Evolutionary conservation across 805 yeast species (phyloP).

Genomic region (Ogataea trehaloabstinens): DNA sequence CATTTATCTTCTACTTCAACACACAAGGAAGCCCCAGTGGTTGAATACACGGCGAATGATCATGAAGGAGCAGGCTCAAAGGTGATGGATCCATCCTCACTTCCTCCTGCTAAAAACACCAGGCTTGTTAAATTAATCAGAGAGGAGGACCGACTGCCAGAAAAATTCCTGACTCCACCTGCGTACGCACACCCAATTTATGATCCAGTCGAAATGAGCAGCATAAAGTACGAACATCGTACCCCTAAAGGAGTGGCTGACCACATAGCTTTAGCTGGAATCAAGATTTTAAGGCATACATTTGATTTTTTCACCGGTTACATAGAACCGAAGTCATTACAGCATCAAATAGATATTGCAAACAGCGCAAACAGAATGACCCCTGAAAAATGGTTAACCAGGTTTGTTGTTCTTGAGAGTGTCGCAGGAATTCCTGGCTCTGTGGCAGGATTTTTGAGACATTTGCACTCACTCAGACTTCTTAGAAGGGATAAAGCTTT

Average conservation of each 20-base stretch:
- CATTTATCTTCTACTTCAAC: too few species aligned
- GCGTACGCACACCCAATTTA: constrained; percentile 46
- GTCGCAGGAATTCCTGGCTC: constrained; percentile 82
- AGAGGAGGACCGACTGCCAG: constrained; percentile 12
- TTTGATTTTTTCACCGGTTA: constrained; percentile 68
- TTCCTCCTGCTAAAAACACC: constrained; percentile 13
- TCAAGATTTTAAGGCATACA: constrained; percentile 42
- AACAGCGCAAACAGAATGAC: constrained; percentile 49
- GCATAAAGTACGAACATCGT: constrained; percentile 51
- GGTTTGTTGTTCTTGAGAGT: constrained; percentile 63
- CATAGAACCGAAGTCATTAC: constrained; percentile 46
- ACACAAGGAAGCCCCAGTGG: too few species aligned
- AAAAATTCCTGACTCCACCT: constrained; percentile 26
- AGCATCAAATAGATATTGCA: constrained; percentile 26
- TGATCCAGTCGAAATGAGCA: constrained; percentile 35
- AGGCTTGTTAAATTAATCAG: constrained; percentile 12
- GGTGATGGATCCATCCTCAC: too few species aligned
- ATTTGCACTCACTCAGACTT: constrained; percentile 60
- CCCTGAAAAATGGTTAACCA: constrained; percentile 59
- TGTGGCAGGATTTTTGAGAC: constrained; percentile 71
- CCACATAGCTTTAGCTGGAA: constrained; percentile 47
- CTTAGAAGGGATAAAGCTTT: constrained; percentile 69
- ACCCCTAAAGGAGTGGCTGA: constrained; percentile 48
- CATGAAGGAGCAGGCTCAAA: too few species aligned
- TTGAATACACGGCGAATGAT: too few species aligned